Percentiles rank a stretch among this genome's conserved stretches.
phyloP scores from a whole-genome alignment of 192 early-diverging fungal species.

The Piromyces sp. region DNA sequence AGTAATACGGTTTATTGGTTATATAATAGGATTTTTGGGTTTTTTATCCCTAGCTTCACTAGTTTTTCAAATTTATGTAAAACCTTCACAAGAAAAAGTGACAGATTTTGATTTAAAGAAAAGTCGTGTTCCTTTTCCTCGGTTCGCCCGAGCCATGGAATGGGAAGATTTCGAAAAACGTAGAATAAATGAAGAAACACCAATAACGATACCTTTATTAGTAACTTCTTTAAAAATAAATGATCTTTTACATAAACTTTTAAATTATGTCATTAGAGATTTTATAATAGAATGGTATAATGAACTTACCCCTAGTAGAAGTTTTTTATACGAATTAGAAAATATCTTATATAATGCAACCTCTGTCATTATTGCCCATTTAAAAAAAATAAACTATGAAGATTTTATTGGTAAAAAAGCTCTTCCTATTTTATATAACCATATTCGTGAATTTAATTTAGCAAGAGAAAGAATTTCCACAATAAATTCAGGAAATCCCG shows the following conservation, averaged over 20 bases:
- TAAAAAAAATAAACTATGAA: background rate
- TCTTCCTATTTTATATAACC: background rate
- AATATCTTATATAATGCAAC: background rate
- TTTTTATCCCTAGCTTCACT: background rate
- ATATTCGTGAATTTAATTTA: background rate
- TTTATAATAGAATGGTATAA: background rate
- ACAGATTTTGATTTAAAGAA: background rate
- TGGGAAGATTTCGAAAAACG: background rate
- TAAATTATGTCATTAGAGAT: background rate
- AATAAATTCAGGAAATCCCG: background rate
- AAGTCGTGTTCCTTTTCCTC: background rate
- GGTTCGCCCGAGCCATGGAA: background rate
- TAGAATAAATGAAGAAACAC: background rate
- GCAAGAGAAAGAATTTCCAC: background rate
- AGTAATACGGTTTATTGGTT: background rate
- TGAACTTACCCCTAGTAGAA: background rate
- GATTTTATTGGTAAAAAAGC: background rate
- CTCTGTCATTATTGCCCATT: background rate
- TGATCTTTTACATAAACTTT: background rate
- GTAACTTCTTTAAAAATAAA: background rate
- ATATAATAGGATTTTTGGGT: background rate
- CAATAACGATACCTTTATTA: background rate
- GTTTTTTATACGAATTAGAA: background rate
- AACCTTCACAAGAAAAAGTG: background rate
- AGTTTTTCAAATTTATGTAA: background rate